Base-by-base conservation (phyloP, 345 rosid species). In the Lepidium didymum region DNA sequence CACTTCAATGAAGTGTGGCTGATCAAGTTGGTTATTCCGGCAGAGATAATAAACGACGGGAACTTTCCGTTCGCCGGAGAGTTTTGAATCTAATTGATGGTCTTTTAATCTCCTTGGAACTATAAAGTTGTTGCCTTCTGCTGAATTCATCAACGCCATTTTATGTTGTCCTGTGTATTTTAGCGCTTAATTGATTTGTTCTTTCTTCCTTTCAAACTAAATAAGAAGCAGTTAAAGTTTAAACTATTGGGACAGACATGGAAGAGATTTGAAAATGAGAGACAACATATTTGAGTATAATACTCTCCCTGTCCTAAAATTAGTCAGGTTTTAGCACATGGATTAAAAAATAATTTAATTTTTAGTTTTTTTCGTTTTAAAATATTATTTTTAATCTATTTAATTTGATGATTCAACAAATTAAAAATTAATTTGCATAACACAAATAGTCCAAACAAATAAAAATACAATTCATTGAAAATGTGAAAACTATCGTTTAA, bases 1-100 rank as follows among this genome's bases (percentile, higher is more conserved):
- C 18, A 88, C 97, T 68, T 91, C 92, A 81, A 88, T 88, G 76
- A 88, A 86, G 78, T 88, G 97, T 14, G 97, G 97, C 45, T 91
- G 97, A 36, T 91, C 92, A 7, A 91, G 92, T 50, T 83, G 88
- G 15, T 92, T 92, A 62, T 84, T 86, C 29, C 91, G 81, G 45
- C 81, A 83, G 35, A 91, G 81, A 58, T 86, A 91, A 73, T 91
- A 91, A 54, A 91, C 84, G 41, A 91, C 97, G 58, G 91, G 75
- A 42, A 84, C 89, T 77, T 66, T 82, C 21, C 63, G 78, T 53
- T 77, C 64, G 33, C 57, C 23, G 42, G 49, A 16, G 44, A 8
- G 67, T 31, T 75, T 72, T 56, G 90, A 86, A 64, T 86, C 80
- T 18, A 73, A 69, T 35, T 64, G 64, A 35, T 51, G 60, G 15